phyloP scores from a whole-genome alignment of 345 rosid genomes.

The Combretum micranthum region DNA sequence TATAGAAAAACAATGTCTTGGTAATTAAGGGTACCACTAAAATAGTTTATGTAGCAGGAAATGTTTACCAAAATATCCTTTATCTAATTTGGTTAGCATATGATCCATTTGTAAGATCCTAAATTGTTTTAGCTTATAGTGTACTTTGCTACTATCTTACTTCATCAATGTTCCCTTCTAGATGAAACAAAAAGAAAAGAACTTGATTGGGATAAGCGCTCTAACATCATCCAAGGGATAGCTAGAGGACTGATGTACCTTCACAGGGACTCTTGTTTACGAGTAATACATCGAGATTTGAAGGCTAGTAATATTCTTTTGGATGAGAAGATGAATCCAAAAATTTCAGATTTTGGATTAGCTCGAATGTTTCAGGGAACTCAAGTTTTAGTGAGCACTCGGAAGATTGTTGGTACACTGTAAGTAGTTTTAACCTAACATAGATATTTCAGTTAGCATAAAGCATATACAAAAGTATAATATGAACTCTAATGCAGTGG shows the following conservation, averaged over 20 bases:
- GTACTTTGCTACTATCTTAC: neutral
- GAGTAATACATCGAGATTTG: constrained; percentile 31
- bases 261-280: constrained; percentile 25
- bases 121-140: no score
- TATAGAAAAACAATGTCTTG: no score
- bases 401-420: constrained; percentile 21
- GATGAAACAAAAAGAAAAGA: constrained; percentile 9
- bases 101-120: no score
- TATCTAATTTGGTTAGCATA: no score
- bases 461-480: no score
- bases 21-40: no score
- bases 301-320: constrained; percentile 26
- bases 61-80: no score
- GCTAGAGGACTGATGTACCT: constrained; percentile 31
- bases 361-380: constrained; percentile 22
- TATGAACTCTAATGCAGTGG: constrained; percentile 9
- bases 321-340: constrained; percentile 27
- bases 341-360: constrained; percentile 35
- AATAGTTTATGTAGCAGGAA: no score
- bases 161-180: neutral
- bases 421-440: neutral
- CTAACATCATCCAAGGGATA: constrained; percentile 21
- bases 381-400: constrained; percentile 14
- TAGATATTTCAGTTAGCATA: no score
- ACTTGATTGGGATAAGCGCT: constrained; percentile 21